Evolutionary conservation across 129 eudicot species (phyloP).

Genomic region (carrot (Daucus carota)): DH1_v3.0 NC_030386.2:27174001-27174500

Average conservation of each 20-base stretch:
- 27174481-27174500: background rate
- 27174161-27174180: conserved; percentile 73
- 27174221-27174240: conserved; percentile 88
- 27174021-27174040: conserved; percentile 45
- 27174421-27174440: background rate
- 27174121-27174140: conserved; percentile 35
- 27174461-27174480: background rate
- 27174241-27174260: conserved; percentile 72
- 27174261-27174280: conserved; percentile 73
- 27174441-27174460: background rate
- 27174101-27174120: conserved; percentile 72
- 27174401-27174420: background rate
- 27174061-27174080: conserved; percentile 57
- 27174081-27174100: conserved; percentile 38
- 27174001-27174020: conserved; percentile 50
- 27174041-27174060: conserved; percentile 51
- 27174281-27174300: conserved; percentile 38
- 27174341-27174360: conserved; percentile 56
- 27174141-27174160: conserved; percentile 41
- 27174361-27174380: background rate
- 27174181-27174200: conserved; percentile 49
- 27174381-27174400: background rate
- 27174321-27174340: conserved; percentile 83
- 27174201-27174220: conserved; percentile 45
- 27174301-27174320: conserved; percentile 78